phyloP scores from a whole-genome alignment of 208 protist species.

The Leptomonas seymouri region DNA sequence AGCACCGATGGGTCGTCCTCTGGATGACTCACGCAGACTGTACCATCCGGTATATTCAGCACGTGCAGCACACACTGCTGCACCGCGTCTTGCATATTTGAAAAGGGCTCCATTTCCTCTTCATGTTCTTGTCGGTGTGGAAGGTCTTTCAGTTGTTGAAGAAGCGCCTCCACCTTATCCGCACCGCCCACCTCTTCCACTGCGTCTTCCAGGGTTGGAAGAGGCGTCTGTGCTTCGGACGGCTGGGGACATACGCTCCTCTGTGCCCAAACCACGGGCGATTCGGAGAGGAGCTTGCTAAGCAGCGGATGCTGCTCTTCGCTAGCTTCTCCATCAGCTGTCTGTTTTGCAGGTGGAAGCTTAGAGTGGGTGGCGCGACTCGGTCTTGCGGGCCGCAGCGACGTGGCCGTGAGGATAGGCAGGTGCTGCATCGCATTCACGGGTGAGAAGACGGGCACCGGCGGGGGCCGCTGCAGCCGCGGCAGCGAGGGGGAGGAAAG shows the following conservation, averaged over 20 bases:
- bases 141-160: slow-evolving; percentile 10
- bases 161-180: slow-evolving; percentile 9
- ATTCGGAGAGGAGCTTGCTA: background rate
- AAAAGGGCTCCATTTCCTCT: background rate
- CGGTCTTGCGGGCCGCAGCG: slow-evolving; percentile 1
- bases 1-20: background rate
- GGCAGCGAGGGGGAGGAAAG: background rate
- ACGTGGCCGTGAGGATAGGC: slow-evolving; percentile 11
- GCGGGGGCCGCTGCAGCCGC: background rate
- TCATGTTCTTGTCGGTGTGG: background rate
- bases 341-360: background rate
- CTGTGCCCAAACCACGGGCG: background rate
- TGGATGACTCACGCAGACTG: background rate
- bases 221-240: background rate
- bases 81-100: background rate
- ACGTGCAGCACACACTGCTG: background rate
- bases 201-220: slow-evolving; percentile 8
- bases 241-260: no score
- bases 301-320: slow-evolving; percentile 6
- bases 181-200: slow-evolving; percentile 19
- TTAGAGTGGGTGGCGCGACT: background rate
- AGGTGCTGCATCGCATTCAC: slow-evolving; percentile 2
- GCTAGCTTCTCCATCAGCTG: background rate
- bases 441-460: background rate
- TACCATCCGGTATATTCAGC: background rate